Conservation (phyloP, 2,329 filamentous ascomycete species). For the Aciculosporium take region DNA sequence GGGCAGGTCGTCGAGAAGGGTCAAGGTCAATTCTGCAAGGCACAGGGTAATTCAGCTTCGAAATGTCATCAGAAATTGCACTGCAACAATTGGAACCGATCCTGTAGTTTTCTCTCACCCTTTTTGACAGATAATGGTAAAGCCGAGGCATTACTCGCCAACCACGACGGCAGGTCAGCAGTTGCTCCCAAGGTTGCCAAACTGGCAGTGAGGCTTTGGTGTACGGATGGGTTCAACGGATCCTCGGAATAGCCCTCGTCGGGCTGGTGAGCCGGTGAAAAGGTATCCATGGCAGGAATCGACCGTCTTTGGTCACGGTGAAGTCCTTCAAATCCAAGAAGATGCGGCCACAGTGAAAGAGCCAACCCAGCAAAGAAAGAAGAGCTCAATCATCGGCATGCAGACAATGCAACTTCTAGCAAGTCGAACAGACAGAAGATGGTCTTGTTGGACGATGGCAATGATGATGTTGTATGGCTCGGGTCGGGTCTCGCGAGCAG, state of each 20-base stretch:
- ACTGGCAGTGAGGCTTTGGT: conserved; percentile 18
- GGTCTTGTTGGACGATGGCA: not conserved
- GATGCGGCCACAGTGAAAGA: not conserved
- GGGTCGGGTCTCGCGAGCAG: not conserved
- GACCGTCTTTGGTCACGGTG: conserved; percentile 16
- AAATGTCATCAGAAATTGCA: conserved; percentile 1
- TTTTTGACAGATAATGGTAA: conserved; percentile 34
- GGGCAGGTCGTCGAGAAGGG: conserved; percentile 61
- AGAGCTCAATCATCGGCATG: no score
- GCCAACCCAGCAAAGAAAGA: not conserved
- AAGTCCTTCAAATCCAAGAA: not conserved
- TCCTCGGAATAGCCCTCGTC: conserved; percentile 86
- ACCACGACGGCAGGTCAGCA: conserved; percentile 34
- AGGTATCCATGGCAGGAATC: conserved; percentile 26
- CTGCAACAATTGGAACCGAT: no score
- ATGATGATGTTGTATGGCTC: not conserved
- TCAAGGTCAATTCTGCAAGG: conserved; percentile 59
- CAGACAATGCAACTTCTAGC: not conserved
- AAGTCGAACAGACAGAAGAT: not conserved
- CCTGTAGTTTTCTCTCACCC: conserved; percentile 1
- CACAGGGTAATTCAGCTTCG: conserved; percentile 7
- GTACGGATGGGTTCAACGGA: conserved; percentile 32
- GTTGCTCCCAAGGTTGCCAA: conserved; percentile 24
- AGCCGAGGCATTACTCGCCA: conserved; percentile 33
- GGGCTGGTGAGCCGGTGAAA: conserved; percentile 42